Conservation (phyloP, 208 protist species). For the Trypanosoma congolense region DNA sequence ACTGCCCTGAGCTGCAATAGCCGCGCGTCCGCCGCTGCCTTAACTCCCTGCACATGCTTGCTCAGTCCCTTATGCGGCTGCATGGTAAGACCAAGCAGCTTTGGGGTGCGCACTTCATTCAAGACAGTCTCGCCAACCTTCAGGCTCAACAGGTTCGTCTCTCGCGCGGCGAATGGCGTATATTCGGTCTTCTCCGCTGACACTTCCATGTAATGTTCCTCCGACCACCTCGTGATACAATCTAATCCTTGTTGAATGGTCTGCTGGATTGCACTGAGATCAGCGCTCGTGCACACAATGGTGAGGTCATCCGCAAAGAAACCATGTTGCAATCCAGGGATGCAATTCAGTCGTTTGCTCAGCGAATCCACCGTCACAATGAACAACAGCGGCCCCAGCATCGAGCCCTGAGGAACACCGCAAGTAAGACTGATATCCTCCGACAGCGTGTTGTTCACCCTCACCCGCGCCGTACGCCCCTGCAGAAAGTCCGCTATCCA, state of each 20-base stretch:
- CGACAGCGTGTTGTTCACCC: conserved; percentile 14
- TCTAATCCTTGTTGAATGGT: conserved; percentile 6
- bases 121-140: background rate
- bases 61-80: conserved; percentile 10
- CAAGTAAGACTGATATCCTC: conserved; percentile 2
- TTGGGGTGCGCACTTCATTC: conserved; percentile 7
- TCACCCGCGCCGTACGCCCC: conserved; percentile 7
- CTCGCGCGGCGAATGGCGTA: conserved; percentile 6
- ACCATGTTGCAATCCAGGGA: conserved; percentile 9
- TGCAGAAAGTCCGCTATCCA: conserved; percentile 21
- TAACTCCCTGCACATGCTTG: background rate
- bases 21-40: background rate
- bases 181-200: background rate
- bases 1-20: too few species aligned
- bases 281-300: background rate
- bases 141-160: background rate
- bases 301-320: conserved; percentile 40
- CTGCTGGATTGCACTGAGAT: conserved; percentile 5
- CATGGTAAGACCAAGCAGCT: conserved; percentile 7
- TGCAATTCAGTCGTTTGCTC: conserved; percentile 8
- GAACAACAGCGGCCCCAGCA: conserved; percentile 25
- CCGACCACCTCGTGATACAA: background rate
- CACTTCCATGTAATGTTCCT: conserved; percentile 2
- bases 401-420: conserved; percentile 30
- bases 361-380: conserved; percentile 29